Evolutionary conservation across 495 filamentous ascomycete species (phyloP), one percentile per base, ranked within the genome.

Genomic region (Schizothecium vesticola): DNA sequence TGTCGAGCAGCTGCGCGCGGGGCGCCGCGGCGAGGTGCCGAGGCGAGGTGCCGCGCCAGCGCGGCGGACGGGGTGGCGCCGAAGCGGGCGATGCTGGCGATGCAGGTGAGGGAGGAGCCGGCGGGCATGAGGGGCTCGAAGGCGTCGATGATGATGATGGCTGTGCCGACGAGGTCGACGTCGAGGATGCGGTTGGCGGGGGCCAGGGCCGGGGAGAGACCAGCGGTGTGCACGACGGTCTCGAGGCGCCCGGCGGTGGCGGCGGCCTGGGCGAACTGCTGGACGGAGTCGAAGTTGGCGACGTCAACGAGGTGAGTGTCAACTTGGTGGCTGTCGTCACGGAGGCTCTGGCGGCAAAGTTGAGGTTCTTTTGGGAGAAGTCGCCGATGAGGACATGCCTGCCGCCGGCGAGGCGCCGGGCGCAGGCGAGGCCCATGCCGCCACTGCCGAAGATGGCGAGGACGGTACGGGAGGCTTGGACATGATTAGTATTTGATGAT

Each of bases 231-330:
- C 13, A 97, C 92, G 67, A 97, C 81, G 0, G 93, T 91, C 9
- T 94, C 93, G 3, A 96, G 80, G 62, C 82, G 84, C 64, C 88
- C 82, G 26, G 95, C 81, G 74, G 92, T 89, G 0, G 77, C 74
- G 3, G 92, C 79, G 10, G 92, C 86, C 9, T 83, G 81, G 61
- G 70, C 69, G 26, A 74, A 70, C 3, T 51, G 58, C 21, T 43
- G 58, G 61, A 74, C 72, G 0, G 69, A 67, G 3, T 66, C 64
- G 24, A 67, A 73, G 51, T 60, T 29, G 31, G 71, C 13, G 9
- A 75, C 71, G 67, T 75, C 73, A 55, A 75, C 57, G 22, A 71
- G 16, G 31, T 68, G 71, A 0, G 68, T 69, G 29, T 71, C 56
- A 1, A 73, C 69, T 0, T 66, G 43, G 67, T 71, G 68, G 1